These are phyloP conservation scores for Rhodosporidiobolus sp. DNA, from an alignment of 768 basidiomycete genomes.

Conservation along the genomic window DNA sequence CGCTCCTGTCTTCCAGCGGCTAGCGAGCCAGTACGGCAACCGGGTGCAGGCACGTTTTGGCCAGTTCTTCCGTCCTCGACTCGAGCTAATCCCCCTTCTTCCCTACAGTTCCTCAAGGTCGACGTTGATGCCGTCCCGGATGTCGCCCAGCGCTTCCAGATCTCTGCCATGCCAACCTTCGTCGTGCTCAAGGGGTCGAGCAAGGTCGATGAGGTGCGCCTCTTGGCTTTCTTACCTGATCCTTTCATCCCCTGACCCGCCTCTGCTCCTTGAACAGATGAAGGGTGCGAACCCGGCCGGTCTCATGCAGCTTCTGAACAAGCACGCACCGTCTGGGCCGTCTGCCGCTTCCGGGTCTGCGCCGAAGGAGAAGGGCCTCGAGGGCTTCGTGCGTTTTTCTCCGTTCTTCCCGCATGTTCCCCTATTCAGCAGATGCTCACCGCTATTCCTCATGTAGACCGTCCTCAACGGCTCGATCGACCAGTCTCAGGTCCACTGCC, in stretches of 20 bases:
- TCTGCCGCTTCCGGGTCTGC: not conserved
- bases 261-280: slow-evolving; percentile 14
- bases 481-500: slow-evolving; percentile 61
- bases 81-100: not conserved
- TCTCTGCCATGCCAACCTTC: slow-evolving; percentile 63
- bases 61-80: not conserved
- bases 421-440: not conserved
- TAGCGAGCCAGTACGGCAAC: slow-evolving; percentile 60
- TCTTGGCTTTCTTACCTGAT: not conserved
- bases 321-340: slow-evolving; percentile 32
- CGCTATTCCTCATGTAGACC: slow-evolving; percentile 55
- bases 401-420: no score
- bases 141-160: slow-evolving; percentile 62
- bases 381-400: slow-evolving; percentile 34
- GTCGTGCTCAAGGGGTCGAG: slow-evolving; percentile 42
- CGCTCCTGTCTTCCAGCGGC: slow-evolving; percentile 38
- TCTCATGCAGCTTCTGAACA: slow-evolving; percentile 29
- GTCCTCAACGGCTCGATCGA: slow-evolving; percentile 55
- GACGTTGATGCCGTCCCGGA: slow-evolving; percentile 67
- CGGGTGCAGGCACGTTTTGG: slow-evolving; percentile 50
- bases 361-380: slow-evolving; percentile 39
- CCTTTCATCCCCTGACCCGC: not conserved
- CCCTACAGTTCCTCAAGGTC: slow-evolving; percentile 60
- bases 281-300: slow-evolving; percentile 42
- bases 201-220: slow-evolving; percentile 29